Base-by-base conservation (phyloP, 352 stramenopile genomes). In the Globisporangium mamillatum region DNA sequence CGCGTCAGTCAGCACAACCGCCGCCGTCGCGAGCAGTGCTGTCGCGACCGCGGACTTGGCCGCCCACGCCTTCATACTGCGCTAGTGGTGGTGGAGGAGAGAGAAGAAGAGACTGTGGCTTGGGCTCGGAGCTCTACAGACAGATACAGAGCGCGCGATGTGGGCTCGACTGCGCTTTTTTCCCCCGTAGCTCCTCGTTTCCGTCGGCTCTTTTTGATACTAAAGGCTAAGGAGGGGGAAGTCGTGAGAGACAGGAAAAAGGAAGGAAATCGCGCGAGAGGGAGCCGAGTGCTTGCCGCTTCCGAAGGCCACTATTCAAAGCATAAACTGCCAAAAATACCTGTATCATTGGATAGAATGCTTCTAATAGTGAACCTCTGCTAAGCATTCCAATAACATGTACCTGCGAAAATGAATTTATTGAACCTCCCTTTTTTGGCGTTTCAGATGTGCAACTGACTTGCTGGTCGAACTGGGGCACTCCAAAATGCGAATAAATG, bases 1-100 rank as follows among this genome's bases (percentile, higher is more conserved):
- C 14, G 86, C 84, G 50, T 77, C 67, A 24, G 72, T 72, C 10
- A 70, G 53, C 2, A 65, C 56, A 36, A 72, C 44, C 18, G 55
- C 36, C 18, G 27, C 14, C 27, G 53, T 38, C 16, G 12, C 54
- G 41, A 50, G 18, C 36, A 82, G 53, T 10, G 80, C 57, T 41
- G 69, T 69, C 52, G 79, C 59, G 27, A 48, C 64, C 38, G 53
- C 41, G 24, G 44, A 27, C 16, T 34, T 46, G 27, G 53, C 44
- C 14, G 29, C 27, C 65, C 65, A 70, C 57, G 65, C 46, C 48
- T 64, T 65, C 65, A 70, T 70, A 46, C 52, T 66, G 3, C 7
- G 50, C 24, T 60, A 18, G 3, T 61, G 25, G 12, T 22, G 12
- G 50, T 4, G 58, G 36, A 3, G 34, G 44, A 16, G 64, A 27